Percentiles rank a stretch among this genome's conserved stretches.
Conservation (phyloP, 345 rosid genomes). For the Moricandia moricandioides region DNA sequence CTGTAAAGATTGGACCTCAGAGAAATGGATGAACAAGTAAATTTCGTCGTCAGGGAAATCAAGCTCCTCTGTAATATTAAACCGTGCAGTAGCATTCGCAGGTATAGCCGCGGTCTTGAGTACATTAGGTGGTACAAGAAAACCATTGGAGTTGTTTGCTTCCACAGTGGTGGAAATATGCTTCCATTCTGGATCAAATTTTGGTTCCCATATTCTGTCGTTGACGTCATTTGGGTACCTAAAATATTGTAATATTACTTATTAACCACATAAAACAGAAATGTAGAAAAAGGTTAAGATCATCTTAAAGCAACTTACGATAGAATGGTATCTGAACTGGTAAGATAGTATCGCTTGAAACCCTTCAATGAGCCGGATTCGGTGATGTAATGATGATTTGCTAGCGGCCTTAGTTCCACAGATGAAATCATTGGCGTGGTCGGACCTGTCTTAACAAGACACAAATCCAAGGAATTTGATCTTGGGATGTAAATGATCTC, state of each 20-base stretch:
- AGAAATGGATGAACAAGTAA: conserved; percentile 17
- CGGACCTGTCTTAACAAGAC: conserved; percentile 39
- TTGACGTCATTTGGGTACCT: conserved; percentile 30
- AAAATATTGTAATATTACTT: background rate
- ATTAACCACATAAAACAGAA: background rate
- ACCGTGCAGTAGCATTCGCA: conserved; percentile 8
- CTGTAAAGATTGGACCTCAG: background rate
- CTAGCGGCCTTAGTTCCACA: conserved; percentile 22
- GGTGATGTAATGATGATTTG: conserved; percentile 4
- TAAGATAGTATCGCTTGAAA: background rate
- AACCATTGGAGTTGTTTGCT: conserved; percentile 2
- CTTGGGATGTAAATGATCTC: conserved; percentile 36
- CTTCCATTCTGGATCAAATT: background rate
- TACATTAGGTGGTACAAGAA: conserved; percentile 23
- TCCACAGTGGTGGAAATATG: conserved; percentile 10
- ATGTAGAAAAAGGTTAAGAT: background rate
- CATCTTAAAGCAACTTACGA: background rate
- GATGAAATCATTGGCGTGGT: conserved; percentile 23
- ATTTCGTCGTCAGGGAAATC: conserved; percentile 4
- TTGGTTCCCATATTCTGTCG: conserved; percentile 28
- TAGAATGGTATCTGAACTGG: background rate
- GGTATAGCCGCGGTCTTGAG: conserved; percentile 42
- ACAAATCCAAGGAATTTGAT: conserved; percentile 15
- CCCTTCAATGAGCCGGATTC: conserved; percentile 16
- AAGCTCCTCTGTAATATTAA: conserved; percentile 2